Base-by-base conservation (phyloP, 805 yeast species). In the Saccharomycopsis javanensis region DNA sequence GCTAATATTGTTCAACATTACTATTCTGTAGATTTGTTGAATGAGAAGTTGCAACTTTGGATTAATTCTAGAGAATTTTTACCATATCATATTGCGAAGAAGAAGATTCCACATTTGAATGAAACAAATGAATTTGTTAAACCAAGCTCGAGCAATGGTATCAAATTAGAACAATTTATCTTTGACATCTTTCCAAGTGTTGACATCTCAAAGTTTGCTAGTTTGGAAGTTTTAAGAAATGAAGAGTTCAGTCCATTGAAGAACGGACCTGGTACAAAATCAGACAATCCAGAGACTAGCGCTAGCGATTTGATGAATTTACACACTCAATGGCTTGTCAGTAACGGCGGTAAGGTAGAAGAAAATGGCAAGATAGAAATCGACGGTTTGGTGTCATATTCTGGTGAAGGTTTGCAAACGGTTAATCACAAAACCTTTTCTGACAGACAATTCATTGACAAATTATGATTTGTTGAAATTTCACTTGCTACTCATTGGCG, bases 1-100 rank as follows among this genome's bases (percentile, higher is more conserved):
- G 99, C 97, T 27, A 94, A 94, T 71, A 94, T 94, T 62, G 99
- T 94, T 56, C 94, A 94, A 69, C 99, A 94, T 71, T 94, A 91
- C 71, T 94, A 92, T 71, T 84, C 91, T 3, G 88, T 88, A 51
- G 85, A 79, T n/a, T 79, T 90, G 65, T 74, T 94, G 65, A 69
- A 72, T 28, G 62, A 72, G 33, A 75, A 75, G 71, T 75, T 90
- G 60, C 84, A 86, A 4, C 67, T 74, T 30, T 91, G 97, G 97
- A 78, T 81, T 62, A 68, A 79, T 3, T 79, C 85, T 33, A 82
- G 81, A 66, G 73, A 77, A 62, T 75, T 70, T 63, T 77, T 94
- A 66, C 97, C 98, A n/a, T 92, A 85, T 74, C 99, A 94, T 71
- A 81, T 92, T 67, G 99, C 99, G 23, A 80, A 78, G 68, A 94